Evolutionary conservation across 352 stramenopile species (phyloP), one percentile per base, ranked within the genome.

Genomic region (Phytophthora cryptogea): DNA sequence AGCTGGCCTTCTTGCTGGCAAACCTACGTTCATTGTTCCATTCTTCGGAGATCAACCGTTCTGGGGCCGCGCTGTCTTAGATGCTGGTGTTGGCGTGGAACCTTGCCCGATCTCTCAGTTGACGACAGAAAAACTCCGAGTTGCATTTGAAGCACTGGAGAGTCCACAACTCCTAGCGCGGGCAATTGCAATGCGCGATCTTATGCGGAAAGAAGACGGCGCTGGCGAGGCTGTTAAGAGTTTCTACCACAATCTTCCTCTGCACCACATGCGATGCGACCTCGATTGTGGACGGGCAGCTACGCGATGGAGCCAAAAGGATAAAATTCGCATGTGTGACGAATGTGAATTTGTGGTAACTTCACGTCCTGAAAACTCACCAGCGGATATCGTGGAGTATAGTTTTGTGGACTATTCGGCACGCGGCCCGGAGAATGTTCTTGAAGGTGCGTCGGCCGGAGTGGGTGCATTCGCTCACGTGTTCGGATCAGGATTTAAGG

Each of bases 31-130:
- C 52, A 90, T 98, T 11, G 94, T 95, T 50, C 95, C 95, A 6
- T 98, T 98, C 54, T 98, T 98, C 64, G 91, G 89, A 20, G 95
- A 98, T 63, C 95, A 98, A 63, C 87, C 80, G 28, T 98, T 98
- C 63, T 98, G 95, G 95, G 92, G 90, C 1, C 78, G 90, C 43
- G 91, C 94, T 8, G 87, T 97, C 0, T 58, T 88, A 35, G 78
- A 78, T 0, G 77, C 82, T 33, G 90, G 88, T 28, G 90, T 97
- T 1, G 94, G 92, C 13, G 84, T 95, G 6, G 75, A 86, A 50
- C 90, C 92, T 13, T 95, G 90, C 49, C 85, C 88, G 8, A 89
- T 98, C 37, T 68, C 53, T 5, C 64, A 92, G 35, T 51, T 98
- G 26, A 97, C 87, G 8, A 76, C 70, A 0, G 86, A 96, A 32